Percentiles rank a stretch among this genome's conserved stretches.
Evolutionary conservation across 2,329 filamentous ascomycete genomes (phyloP).

Genomic region (Davidsoniella virescens): DNA sequence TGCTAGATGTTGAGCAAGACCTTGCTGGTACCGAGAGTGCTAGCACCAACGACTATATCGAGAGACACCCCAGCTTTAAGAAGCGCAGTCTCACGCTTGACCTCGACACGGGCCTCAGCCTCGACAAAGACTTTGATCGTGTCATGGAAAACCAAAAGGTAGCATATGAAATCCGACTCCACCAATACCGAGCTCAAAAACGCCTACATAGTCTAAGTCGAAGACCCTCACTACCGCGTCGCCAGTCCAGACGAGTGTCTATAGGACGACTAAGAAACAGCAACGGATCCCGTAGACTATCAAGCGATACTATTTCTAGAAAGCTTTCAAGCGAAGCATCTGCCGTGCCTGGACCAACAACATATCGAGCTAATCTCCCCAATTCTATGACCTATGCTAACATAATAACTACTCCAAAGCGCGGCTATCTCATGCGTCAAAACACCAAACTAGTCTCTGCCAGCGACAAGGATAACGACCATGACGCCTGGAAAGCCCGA

Average conservation of each 20-base stretch:
- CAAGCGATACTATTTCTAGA: background rate
- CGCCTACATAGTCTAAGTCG: constrained; percentile 1
- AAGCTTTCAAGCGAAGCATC: constrained; percentile 2
- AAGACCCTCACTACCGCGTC: background rate
- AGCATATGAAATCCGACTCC: constrained; percentile 28
- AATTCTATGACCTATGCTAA: constrained; percentile 38
- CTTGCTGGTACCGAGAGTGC: constrained; percentile 19
- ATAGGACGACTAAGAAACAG: background rate
- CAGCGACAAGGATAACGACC: constrained; percentile 54
- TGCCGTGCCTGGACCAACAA: too few relatives aligned
- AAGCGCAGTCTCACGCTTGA: constrained; percentile 70
- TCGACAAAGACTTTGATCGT: constrained; percentile 85
- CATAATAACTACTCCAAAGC: constrained; percentile 49
- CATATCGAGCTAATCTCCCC: constrained; percentile 9
- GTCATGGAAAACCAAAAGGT: constrained; percentile 98
- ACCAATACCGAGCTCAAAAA: background rate
- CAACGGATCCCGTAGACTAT: background rate
- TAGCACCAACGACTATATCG: constrained; percentile 26
- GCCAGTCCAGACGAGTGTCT: constrained; percentile 5
- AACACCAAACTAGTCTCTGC: constrained; percentile 95
- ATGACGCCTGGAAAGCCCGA: constrained; percentile 33
- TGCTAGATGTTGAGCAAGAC: constrained; percentile 28
- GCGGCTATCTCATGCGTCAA: constrained; percentile 95
- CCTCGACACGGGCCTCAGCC: constrained; percentile 67
- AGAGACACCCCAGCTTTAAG: constrained; percentile 58